phyloP scores from a whole-genome alignment of 768 basidiomycete genomes.

The Termitomyces sp. region DNA sequence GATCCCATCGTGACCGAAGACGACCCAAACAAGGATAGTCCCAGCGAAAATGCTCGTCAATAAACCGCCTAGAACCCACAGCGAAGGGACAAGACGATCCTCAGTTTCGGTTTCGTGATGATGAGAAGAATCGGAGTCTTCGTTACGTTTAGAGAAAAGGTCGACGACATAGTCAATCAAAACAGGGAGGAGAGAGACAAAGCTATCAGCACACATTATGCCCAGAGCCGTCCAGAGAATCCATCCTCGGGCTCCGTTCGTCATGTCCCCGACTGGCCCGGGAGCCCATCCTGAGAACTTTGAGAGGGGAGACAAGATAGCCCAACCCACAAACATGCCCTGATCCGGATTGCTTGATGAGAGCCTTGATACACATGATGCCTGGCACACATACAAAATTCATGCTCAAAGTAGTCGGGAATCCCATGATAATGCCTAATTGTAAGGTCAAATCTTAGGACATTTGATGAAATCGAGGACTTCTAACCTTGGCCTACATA shows the following conservation, averaged over 20 bases:
- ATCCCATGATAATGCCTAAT: conserved; percentile 94
- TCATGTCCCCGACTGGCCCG: conserved; percentile 85
- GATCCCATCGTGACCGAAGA: conserved; percentile 91
- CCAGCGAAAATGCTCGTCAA: conserved; percentile 61
- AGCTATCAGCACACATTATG: conserved; percentile 91
- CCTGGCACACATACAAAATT: conserved; percentile 56
- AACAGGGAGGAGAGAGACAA: conserved; percentile 84
- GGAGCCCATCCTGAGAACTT: conserved; percentile 89
- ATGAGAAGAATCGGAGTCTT: conserved; percentile 26
- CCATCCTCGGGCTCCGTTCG: conserved; percentile 89
- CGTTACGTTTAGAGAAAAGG: conserved; percentile 25
- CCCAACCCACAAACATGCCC: conserved; percentile 99
- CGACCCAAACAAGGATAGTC: conserved; percentile 78
- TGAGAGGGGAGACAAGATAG: conserved; percentile 83
- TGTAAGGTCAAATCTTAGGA: not conserved
- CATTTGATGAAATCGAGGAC: conserved; percentile 1
- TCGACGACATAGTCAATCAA: conserved; percentile 49
- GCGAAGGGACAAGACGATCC: conserved; percentile 76
- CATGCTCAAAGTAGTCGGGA: conserved; percentile 93
- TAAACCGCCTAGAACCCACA: conserved; percentile 77
- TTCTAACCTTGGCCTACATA: conserved; percentile 88
- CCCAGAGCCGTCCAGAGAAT: conserved; percentile 96
- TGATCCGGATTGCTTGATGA: conserved; percentile 26
- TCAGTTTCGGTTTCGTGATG: conserved; percentile 73
- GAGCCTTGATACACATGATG: not conserved